phyloP scores from a whole-genome alignment of 1,284 basidiomycete species.

The Boletellus dicymbophilus region DNA sequence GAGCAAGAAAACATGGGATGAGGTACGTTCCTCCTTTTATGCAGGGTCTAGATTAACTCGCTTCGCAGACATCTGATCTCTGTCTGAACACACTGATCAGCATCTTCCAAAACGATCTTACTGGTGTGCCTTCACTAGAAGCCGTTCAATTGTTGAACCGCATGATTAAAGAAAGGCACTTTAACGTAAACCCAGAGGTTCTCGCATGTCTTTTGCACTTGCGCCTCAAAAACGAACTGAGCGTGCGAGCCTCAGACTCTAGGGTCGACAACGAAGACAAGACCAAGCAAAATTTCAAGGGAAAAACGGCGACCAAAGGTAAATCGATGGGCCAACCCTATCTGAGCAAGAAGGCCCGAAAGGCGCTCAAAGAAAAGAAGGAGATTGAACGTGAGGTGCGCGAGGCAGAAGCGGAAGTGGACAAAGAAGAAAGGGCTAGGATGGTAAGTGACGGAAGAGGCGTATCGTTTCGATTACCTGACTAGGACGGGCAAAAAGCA shows the following conservation, averaged over 20 bases:
- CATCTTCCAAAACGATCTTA: conserved; percentile 81
- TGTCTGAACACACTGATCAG: conserved; percentile 81
- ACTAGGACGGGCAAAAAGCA: conserved; percentile 51
- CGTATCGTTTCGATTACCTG: conserved; percentile 18
- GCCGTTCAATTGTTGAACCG: conserved; percentile 90
- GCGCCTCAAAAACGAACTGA: conserved; percentile 87
- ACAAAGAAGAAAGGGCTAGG: conserved; percentile 86
- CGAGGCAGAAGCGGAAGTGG: conserved; percentile 94
- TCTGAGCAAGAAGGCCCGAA: conserved; percentile 76
- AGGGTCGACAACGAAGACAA: conserved; percentile 58
- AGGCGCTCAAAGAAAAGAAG: conserved; percentile 80
- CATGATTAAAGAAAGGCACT: conserved; percentile 95
- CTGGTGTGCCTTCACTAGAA: conserved; percentile 84
- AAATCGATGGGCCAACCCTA: conserved; percentile 67
- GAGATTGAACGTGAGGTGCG: conserved; percentile 87
- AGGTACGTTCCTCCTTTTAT: conserved; percentile 48
- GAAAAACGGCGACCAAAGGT: conserved; percentile 57
- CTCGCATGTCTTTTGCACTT: conserved; percentile 86
- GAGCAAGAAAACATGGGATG: conserved; percentile 87
- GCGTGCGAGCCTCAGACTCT: conserved; percentile 70
- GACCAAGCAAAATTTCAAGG: conserved; percentile 41
- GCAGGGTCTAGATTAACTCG: conserved; percentile 15
- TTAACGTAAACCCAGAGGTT: conserved; percentile 88
- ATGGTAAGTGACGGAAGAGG: conserved; percentile 55
- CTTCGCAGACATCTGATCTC: conserved; percentile 67